These are phyloP conservation scores for Pestalotiopsis fici DNA, from an alignment of 2,329 filamentous ascomycete genomes.

Conservation along the genomic window DNA sequence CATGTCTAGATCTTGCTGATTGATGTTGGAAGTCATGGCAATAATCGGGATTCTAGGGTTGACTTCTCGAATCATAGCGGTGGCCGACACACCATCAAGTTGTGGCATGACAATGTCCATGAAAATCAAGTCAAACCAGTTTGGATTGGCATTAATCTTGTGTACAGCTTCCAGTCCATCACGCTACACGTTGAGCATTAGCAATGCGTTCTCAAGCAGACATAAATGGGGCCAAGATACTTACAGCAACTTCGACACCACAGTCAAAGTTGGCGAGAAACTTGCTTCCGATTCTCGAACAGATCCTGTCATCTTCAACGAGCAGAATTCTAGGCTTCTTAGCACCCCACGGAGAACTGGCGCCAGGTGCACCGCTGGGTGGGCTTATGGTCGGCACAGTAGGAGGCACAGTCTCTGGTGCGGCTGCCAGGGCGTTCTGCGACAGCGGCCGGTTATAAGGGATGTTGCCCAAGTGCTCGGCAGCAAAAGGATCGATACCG, in stretches of 20 bases:
- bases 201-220: constrained; percentile 16
- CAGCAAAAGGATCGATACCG: constrained; percentile 92
- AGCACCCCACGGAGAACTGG: constrained; percentile 54
- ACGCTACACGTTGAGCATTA: constrained; percentile 50
- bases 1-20: constrained; percentile 93
- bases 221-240: constrained; percentile 26
- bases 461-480: constrained; percentile 92
- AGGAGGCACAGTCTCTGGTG: constrained; percentile 35
- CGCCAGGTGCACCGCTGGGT: constrained; percentile 24
- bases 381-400: constrained; percentile 33
- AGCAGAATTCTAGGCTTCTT: constrained; percentile 80
- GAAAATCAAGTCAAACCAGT: constrained; percentile 68
- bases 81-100: constrained; percentile 91
- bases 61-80: constrained; percentile 88
- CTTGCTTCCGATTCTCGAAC: constrained; percentile 67
- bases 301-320: constrained; percentile 79
- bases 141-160: constrained; percentile 63
- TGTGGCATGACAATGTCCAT: constrained; percentile 99
- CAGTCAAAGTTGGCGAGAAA: constrained; percentile 68
- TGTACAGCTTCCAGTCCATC: constrained; percentile 91
- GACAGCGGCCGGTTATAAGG: constrained; percentile 77
- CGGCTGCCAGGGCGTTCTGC: constrained; percentile 41
- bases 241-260: constrained; percentile 67
- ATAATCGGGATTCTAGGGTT: constrained; percentile 84
- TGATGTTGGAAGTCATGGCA: constrained; percentile 98